Evolutionary conservation across 768 basidiomycete genomes (phyloP).

Genomic region (Megacollybia marginata): DNA sequence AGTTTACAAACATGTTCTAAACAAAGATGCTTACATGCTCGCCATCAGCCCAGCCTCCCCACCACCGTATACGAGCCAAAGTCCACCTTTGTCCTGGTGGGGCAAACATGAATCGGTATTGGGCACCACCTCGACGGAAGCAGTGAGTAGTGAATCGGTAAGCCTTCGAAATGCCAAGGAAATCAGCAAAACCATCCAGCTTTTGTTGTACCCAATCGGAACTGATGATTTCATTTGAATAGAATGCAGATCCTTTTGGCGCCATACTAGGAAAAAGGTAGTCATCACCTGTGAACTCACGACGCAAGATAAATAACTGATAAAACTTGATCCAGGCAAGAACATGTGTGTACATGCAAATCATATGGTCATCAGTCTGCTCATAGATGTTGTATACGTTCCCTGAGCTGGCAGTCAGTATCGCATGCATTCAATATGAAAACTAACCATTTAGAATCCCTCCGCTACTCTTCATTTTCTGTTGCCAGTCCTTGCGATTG

Average conservation of each 20-base stretch:
- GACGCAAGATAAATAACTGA: not conserved
- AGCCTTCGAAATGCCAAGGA: not conserved
- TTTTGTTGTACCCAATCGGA: not conserved
- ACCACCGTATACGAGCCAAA: slow-evolving; percentile 10
- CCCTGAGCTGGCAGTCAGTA: not conserved
- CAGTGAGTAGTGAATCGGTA: slow-evolving; percentile 3
- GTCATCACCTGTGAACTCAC: not conserved
- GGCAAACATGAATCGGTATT: slow-evolving; percentile 19
- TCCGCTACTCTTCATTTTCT: not conserved
- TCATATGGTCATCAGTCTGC: not conserved
- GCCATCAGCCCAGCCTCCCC: slow-evolving; percentile 14
- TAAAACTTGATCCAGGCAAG: not conserved
- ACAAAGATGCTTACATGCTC: slow-evolving; percentile 2
- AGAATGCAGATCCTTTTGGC: not conserved
- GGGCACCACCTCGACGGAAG: slow-evolving; percentile 9
- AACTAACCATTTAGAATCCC: not conserved
- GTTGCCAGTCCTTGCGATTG: not conserved
- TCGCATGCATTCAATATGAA: not conserved
- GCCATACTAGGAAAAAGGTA: not conserved
- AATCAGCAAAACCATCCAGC: not conserved
- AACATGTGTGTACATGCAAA: not conserved
- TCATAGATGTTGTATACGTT: not conserved
- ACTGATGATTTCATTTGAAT: not conserved
- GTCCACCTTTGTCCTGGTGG: slow-evolving; percentile 7
- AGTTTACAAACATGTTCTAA: not conserved